Conservation (phyloP, 768 basidiomycete species). For the Trametes maxima region DNA sequence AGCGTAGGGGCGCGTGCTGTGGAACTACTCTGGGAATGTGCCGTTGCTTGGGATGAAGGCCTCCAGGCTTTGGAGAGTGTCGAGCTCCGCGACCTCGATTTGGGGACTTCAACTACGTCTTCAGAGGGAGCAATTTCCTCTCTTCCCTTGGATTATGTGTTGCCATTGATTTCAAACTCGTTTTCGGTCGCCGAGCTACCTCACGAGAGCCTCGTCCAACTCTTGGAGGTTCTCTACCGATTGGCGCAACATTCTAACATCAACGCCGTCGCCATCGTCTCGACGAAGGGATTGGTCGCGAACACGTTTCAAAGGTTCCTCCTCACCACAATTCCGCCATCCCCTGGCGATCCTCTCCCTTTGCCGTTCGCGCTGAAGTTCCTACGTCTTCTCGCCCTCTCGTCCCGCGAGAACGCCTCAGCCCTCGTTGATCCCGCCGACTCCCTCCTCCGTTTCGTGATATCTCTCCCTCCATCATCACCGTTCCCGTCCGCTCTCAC, state of each 20-base stretch:
- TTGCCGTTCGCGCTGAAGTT: slow-evolving; percentile 57
- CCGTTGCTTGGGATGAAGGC: slow-evolving; percentile 64
- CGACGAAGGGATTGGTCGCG: slow-evolving; percentile 53
- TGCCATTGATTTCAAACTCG: slow-evolving; percentile 52
- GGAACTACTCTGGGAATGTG: slow-evolving; percentile 72
- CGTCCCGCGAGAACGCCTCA: slow-evolving; percentile 71
- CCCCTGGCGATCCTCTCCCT: slow-evolving; percentile 35
- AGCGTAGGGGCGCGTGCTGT: slow-evolving; percentile 68
- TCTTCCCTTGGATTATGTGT: slow-evolving; percentile 45
- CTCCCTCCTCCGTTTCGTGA: slow-evolving; percentile 71
- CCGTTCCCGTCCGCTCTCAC: slow-evolving; percentile 42
- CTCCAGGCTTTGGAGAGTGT: slow-evolving; percentile 42
- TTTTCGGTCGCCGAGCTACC: slow-evolving; percentile 46
- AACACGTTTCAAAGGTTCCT: slow-evolving; percentile 60
- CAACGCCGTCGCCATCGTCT: slow-evolving; percentile 53
- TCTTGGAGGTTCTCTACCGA: slow-evolving; percentile 61
- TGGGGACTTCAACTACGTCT: slow-evolving; percentile 28
- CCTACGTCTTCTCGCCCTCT: slow-evolving; percentile 55
- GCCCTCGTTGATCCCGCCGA: slow-evolving; percentile 59
- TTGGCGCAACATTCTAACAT: slow-evolving; percentile 60
- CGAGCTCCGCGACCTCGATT: slow-evolving; percentile 43
- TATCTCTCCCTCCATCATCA: slow-evolving; percentile 51
- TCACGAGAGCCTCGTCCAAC: slow-evolving; percentile 51
- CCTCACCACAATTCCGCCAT: slow-evolving; percentile 50
- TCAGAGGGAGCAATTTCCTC: slow-evolving; percentile 33